Percentiles rank a stretch among this genome's conserved stretches.
These are phyloP conservation scores for Phytophthora capsici DNA, from an alignment of 352 stramenopile species.

Conservation along the genomic window DNA sequence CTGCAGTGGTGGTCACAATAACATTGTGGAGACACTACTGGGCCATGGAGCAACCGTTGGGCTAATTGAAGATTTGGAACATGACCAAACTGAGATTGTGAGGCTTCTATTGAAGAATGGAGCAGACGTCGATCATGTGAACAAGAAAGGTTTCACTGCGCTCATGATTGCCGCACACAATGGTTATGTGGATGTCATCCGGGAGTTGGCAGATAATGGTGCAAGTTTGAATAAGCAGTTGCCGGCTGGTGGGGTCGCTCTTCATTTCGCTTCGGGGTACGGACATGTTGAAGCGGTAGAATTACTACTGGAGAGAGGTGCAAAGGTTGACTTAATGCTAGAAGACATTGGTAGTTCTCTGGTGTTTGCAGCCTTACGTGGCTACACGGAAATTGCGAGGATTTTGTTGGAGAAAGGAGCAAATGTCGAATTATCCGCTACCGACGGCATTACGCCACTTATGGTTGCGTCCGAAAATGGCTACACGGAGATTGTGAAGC, in stretches of 20 bases:
- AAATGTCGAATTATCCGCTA: neutral
- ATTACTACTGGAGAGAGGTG: no score
- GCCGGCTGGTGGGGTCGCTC: no score
- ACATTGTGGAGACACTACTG: neutral
- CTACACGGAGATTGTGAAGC: neutral
- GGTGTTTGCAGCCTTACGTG: neutral
- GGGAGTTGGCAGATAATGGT: no score
- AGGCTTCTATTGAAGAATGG: neutral
- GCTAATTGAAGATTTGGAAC: neutral
- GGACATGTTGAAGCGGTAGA: no score
- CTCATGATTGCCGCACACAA: neutral
- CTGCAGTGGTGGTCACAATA: neutral
- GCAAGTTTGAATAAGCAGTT: no score
- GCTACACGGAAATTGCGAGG: neutral
- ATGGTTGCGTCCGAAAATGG: neutral
- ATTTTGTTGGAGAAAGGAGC: neutral
- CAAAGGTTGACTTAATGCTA: no score
- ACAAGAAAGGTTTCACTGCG: neutral
- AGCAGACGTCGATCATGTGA: neutral
- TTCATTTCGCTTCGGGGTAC: no score
- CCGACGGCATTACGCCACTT: neutral
- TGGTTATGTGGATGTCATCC: neutral
- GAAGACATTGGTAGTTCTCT: no score
- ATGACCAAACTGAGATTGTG: neutral
- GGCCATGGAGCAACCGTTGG: neutral